phyloP scores from a whole-genome alignment of 2,329 filamentous ascomycete species.

The Aspergillus unguis region DNA sequence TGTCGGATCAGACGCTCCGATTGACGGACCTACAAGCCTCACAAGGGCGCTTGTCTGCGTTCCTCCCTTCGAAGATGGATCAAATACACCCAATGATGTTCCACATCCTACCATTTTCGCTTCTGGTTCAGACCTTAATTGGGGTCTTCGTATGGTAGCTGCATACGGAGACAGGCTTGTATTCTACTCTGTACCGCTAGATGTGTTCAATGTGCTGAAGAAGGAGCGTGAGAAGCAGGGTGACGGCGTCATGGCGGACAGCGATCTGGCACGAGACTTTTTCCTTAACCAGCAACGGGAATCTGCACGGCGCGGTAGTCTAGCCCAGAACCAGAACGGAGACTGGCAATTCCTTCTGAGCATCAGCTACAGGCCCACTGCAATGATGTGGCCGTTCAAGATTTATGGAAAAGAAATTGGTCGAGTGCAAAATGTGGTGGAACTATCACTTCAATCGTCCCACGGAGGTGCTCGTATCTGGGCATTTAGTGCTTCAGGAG shows the following conservation, averaged over 20 bases:
- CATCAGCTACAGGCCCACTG: conserved; percentile 34
- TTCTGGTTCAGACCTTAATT: conserved; percentile 54
- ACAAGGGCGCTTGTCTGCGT: conserved; percentile 58
- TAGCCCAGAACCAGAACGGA: conserved; percentile 34
- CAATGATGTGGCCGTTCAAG: conserved; percentile 48
- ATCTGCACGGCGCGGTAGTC: conserved; percentile 28
- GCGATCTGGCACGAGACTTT: conserved; percentile 32
- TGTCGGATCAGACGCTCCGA: conserved; percentile 60
- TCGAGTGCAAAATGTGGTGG: conserved; percentile 45
- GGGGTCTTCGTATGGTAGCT: conserved; percentile 58
- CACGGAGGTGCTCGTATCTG: conserved; percentile 48
- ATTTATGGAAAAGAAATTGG: conserved; percentile 52
- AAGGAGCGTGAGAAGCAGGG: conserved; percentile 33
- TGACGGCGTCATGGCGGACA: conserved; percentile 33
- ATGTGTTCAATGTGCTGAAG: conserved; percentile 48
- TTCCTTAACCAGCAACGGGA: conserved; percentile 29
- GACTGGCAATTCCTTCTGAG: conserved; percentile 42
- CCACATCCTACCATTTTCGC: conserved; percentile 53
- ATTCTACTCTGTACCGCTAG: conserved; percentile 60
- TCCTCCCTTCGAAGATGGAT: conserved; percentile 32
- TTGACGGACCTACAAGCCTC: conserved; percentile 56
- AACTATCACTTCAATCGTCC: conserved; percentile 48
- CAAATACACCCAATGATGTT: conserved; percentile 17
- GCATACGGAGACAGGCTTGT: conserved; percentile 53
- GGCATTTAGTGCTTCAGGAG: conserved; percentile 48